Evolutionary conservation across 2,329 filamentous ascomycete species (phyloP), one percentile per base, ranked within the genome.

Genomic region (Cryphonectria radicalis): DNA sequence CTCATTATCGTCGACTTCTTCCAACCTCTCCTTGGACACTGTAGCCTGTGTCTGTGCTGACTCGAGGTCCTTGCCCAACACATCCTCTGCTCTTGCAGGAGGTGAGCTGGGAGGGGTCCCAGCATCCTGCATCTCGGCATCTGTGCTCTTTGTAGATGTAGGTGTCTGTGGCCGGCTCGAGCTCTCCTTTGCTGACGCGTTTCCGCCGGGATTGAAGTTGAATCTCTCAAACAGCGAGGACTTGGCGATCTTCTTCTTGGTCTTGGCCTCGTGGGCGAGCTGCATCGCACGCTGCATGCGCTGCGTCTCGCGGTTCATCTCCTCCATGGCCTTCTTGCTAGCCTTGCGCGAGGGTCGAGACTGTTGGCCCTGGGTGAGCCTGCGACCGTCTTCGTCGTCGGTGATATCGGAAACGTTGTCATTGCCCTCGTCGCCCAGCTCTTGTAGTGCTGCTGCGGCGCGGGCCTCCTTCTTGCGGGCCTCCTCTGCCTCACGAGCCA

Each of bases 251-350:
- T 94, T 97, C 85, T 96, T 98, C 81, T 92, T 95, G 1, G 94
- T 97, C 82, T 91, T 93, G 35, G 93, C 92, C 78, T 97, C 91
- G 80, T 98, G 95, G 1, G 93, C 90, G 65, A 99, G 87, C 80
- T 98, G 95, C 89, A 97, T 93, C 78, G 92, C 97, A 75, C 96
- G 89, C 75, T 89, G 91, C 83, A 99, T 89, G 42, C 96, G 90
- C 82, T 99, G 96, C 0, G 95, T 98, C 81, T 99, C 96, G 71
- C 94, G 89, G 76, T 92, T 92, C 92, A 99, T 98, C 76, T 98
- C 95, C 78, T 98, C 93, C 59, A 98, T 80, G 0, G 96, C 96
- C 82, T 94, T 98, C 83, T 95, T 98, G 83, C 95, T 95, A 0
- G 96, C 95, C 79, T 96, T 97, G 17, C 96, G 89, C 13, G 89